Evolutionary conservation across 2,329 filamentous ascomycete genomes (phyloP), one percentile per base, ranked within the genome.

Genomic region (Sordariomycetes sp.): DNA sequence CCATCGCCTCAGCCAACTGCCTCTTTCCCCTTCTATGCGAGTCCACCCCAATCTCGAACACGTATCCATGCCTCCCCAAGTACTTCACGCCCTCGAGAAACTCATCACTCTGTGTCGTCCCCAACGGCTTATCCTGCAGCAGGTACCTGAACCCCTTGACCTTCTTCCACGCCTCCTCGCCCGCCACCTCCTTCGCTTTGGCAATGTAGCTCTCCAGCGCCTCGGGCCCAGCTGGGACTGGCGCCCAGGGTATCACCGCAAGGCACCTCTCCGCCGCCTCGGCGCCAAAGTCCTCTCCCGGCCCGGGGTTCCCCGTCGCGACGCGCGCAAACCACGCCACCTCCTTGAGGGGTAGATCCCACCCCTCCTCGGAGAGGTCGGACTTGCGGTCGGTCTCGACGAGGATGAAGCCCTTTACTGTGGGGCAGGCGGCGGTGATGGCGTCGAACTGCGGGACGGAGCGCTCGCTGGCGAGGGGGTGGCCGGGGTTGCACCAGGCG

Each of bases 31-130:
- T 82, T n/a, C 81, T 76, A 67, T 89, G 81, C 64, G 87, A 82
- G 74, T 96, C 90, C 13, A 96, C 81, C 0, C 89, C 90, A 0
- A 96, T 73, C 67, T 96, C 92, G 67, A 96, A 96, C 1, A 80
- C 78, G 64, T 85, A 79, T 0, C 81, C 81, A 60, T 75, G 76
- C 56, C 75, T 75, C 4, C 83, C 86, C 52, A 90, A 71, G 67
- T 85, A 79, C 70, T 77, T 82, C 64, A 90, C 66, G 4, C 79
- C 75, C 59, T 83, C 81, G 58, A 90, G 77, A 66, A 91, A 90
- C 8, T 71, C 74, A 12, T 78, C 72, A 53, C 77, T 69, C 52
- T 91, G 64, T 75, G 88, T 85, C 1, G 80, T 81, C 3, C 86
- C 85, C 32, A 72, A 66, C 10, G 82, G 81, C 70, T 89, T 87